phyloP scores from a whole-genome alignment of 176 grass and related monocot species.

The Musa acuminata region DNA sequence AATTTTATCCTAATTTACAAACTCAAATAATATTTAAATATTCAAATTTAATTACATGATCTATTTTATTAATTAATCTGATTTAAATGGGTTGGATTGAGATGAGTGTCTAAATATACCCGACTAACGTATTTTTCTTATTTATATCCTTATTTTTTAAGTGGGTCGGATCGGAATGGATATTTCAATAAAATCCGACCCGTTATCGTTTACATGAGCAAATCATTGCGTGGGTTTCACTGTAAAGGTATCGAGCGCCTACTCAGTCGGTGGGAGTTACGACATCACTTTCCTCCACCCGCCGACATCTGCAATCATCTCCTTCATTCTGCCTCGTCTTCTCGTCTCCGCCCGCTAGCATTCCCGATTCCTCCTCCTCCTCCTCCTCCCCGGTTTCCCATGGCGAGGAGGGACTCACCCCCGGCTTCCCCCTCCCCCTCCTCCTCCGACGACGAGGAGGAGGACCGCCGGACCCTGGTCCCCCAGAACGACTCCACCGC shows the following conservation, averaged over 20 bases:
- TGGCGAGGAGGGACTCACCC: conserved; percentile 29
- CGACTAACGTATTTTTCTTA: too few species aligned
- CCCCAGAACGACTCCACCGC: conserved; percentile 48
- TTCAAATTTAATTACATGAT: too few species aligned
- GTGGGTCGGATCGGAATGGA: too few species aligned
- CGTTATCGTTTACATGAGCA: conserved; percentile 25
- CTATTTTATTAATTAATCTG: too few species aligned
- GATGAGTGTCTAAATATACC: too few species aligned
- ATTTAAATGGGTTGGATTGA: too few species aligned
- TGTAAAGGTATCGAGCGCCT: conserved; percentile 26
- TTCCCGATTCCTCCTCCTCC: background rate
- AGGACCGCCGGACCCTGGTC: conserved; percentile 64
- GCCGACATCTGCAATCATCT: background rate
- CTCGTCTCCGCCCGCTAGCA: background rate
- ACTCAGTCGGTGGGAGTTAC: background rate
- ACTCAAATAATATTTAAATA: too few species aligned
- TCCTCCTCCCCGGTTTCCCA: conserved; percentile 1
- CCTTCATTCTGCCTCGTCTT: conserved; percentile 8
- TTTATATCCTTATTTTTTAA: too few species aligned
- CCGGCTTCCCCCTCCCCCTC: conserved; percentile 10
- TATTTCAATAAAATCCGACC: too few species aligned
- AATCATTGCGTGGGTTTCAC: background rate
- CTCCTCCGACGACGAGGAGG: conserved; percentile 77
- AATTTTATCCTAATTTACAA: too few species aligned
- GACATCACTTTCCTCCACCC: background rate